Evolutionary conservation across 2,329 filamentous ascomycete species (phyloP).

Genomic region (Mycosphaerella sp.): DNA sequence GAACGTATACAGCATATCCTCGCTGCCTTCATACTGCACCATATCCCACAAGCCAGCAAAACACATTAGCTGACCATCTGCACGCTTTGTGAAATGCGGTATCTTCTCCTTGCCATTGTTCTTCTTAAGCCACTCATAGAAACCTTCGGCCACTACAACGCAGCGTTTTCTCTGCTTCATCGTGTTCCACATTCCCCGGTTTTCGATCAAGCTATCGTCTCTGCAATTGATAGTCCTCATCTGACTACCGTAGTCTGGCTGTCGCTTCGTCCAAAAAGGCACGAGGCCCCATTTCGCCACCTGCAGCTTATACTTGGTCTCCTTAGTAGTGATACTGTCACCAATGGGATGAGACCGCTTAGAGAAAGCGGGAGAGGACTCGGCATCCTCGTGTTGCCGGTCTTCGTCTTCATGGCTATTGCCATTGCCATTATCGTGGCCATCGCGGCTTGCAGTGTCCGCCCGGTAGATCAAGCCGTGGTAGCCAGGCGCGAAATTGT

Average conservation of each 20-base stretch:
- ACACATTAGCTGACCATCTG: constrained; percentile 77
- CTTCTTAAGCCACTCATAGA: constrained; percentile 92
- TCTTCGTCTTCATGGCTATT: constrained; percentile 22
- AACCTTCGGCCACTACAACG: constrained; percentile 81
- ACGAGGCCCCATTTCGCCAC: constrained; percentile 95
- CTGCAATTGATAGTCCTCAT: constrained; percentile 94
- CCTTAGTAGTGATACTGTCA: constrained; percentile 26
- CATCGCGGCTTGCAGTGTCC: constrained; percentile 58
- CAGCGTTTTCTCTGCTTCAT: constrained; percentile 91
- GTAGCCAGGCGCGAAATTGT: constrained; percentile 89
- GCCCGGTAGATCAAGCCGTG: constrained; percentile 81
- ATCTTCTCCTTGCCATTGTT: constrained; percentile 70
- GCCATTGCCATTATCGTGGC: constrained; percentile 36
- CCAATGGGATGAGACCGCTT: constrained; percentile 17
- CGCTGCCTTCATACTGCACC: constrained; percentile 67
- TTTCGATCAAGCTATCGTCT: constrained; percentile 71
- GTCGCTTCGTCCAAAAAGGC: constrained; percentile 86
- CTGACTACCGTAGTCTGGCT: constrained; percentile 68
- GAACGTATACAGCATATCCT: constrained; percentile 75
- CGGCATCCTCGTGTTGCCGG: constrained; percentile 23
- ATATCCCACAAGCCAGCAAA: constrained; percentile 91
- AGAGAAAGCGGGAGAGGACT: constrained; percentile 24
- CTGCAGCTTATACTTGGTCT: constrained; percentile 71
- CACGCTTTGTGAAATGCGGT: constrained; percentile 76
- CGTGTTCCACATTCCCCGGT: constrained; percentile 79